These are phyloP conservation scores for Phytopythium kandeliae DNA, from an alignment of 352 stramenopile genomes.

Conservation along the genomic window DNA sequence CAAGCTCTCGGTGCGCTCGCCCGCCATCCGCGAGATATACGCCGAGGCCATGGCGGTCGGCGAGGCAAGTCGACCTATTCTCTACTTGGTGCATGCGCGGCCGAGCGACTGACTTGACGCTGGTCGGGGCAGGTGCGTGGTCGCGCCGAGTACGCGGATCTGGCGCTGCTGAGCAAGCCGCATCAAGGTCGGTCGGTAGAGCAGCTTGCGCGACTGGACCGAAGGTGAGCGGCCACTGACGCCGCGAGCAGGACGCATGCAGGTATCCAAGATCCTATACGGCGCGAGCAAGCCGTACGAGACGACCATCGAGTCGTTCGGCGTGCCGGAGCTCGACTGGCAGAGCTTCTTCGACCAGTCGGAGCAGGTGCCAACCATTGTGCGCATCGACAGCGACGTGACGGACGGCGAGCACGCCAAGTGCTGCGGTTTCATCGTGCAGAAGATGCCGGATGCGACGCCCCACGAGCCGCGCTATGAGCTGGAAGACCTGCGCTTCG, in stretches of 20 bases:
- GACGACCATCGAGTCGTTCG: conserved; percentile 61
- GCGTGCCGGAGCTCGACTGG: conserved; percentile 64
- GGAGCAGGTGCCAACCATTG: conserved; percentile 81
- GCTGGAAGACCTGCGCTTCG: conserved; percentile 57
- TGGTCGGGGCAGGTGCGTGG: conserved; percentile 38
- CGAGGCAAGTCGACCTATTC: conserved; percentile 29
- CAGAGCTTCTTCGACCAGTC: conserved; percentile 82
- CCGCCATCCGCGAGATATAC: conserved; percentile 69
- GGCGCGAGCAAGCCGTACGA: conserved; percentile 68
- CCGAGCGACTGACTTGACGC: neutral
- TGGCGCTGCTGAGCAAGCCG: conserved; percentile 13
- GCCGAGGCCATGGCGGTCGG: conserved; percentile 73
- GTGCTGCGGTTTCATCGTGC: conserved; percentile 73
- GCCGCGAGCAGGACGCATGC: conserved; percentile 41
- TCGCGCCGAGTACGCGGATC: conserved; percentile 40
- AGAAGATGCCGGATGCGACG: conserved; percentile 67
- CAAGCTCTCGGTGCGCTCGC: conserved; percentile 62
- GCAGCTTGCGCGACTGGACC: no score
- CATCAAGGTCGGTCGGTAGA: conserved; percentile 2
- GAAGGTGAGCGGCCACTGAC: conserved; percentile 7
- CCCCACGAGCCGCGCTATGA: conserved; percentile 55
- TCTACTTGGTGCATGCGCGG: neutral
- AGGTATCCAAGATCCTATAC: conserved; percentile 78
- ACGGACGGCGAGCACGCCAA: conserved; percentile 33
- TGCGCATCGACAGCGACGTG: conserved; percentile 60